phyloP scores from a whole-genome alignment of 768 basidiomycete species.

The Xerocomellus intermedius region DNA sequence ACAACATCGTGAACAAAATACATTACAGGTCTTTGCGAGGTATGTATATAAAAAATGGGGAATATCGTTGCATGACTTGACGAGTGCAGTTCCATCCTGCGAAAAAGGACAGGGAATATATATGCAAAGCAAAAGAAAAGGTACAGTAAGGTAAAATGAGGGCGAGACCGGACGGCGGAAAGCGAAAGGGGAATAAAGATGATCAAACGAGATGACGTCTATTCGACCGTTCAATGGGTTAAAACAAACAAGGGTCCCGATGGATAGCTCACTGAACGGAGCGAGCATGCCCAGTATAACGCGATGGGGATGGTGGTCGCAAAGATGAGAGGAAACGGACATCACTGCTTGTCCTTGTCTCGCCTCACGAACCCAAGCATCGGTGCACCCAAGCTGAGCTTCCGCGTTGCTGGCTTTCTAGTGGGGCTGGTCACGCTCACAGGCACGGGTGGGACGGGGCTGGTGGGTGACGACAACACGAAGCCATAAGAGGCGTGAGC shows the following conservation, averaged over 20 bases:
- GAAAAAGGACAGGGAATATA: neutral
- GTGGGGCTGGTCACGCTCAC: conserved; percentile 21
- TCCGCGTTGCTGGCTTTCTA: conserved; percentile 49
- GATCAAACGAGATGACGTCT: conserved; percentile 16
- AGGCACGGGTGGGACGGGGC: conserved; percentile 17
- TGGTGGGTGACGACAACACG: conserved; percentile 11
- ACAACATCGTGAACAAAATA: conserved; percentile 20
- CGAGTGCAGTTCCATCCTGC: conserved; percentile 12
- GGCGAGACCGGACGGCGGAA: conserved; percentile 5
- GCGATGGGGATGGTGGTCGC: neutral
- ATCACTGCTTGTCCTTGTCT: conserved; percentile 44
- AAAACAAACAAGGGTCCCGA: neutral
- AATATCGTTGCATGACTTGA: conserved; percentile 20
- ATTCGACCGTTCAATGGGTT: neutral
- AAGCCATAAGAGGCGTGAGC: conserved; percentile 24
- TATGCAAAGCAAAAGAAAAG: conserved; percentile 3
- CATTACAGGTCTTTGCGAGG: conserved; percentile 24
- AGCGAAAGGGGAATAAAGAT: conserved; percentile 29
- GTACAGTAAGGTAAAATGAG: too few relatives aligned
- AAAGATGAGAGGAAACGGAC: neutral
- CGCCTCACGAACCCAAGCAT: conserved; percentile 55
- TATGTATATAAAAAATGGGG: conserved; percentile 22
- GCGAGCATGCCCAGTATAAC: neutral
- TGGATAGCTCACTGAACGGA: neutral
- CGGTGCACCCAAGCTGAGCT: conserved; percentile 66